Conservation (phyloP, 805 yeast species). For the Metschnikowia rubicola region DNA sequence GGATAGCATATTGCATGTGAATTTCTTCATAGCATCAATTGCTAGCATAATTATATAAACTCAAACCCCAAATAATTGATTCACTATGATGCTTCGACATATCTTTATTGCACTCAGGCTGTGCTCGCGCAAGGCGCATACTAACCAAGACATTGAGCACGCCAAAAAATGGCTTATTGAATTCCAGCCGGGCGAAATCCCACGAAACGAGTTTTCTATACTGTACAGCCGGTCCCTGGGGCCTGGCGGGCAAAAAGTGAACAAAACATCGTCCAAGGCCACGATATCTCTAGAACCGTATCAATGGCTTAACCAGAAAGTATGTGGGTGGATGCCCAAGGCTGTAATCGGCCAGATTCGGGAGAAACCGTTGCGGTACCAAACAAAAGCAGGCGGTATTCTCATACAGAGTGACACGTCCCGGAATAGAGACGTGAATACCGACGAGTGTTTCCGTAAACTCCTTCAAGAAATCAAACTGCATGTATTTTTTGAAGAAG, state of each 20-base stretch:
- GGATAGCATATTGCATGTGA: too few relatives aligned
- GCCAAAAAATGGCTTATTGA: slow-evolving; percentile 44
- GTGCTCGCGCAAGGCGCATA: not conserved
- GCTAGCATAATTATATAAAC: too few relatives aligned
- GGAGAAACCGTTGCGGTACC: slow-evolving; percentile 44
- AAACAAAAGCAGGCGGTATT: slow-evolving; percentile 52
- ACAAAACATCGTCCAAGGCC: slow-evolving; percentile 67
- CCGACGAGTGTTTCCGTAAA: slow-evolving; percentile 57
- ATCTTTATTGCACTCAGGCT: not conserved
- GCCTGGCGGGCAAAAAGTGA: slow-evolving; percentile 87
- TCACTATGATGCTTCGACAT: not conserved
- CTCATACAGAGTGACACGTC: slow-evolving; percentile 58
- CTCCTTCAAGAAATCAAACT: slow-evolving; percentile 50
- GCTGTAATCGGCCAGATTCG: slow-evolving; percentile 43
- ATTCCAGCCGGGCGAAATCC: slow-evolving; percentile 35
- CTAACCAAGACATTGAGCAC: slow-evolving; percentile 11
- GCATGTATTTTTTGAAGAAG: slow-evolving; percentile 45
- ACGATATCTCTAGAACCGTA: slow-evolving; percentile 47
- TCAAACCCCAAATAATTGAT: too few relatives aligned
- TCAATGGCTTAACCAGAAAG: slow-evolving; percentile 41
- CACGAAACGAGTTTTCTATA: slow-evolving; percentile 42
- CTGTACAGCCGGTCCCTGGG: slow-evolving; percentile 65
- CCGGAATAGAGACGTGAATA: slow-evolving; percentile 57
- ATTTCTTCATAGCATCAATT: too few relatives aligned
- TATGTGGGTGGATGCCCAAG: slow-evolving; percentile 56